phyloP scores from a whole-genome alignment of 352 stramenopile species.

The Pythium brachiatum region DNA sequence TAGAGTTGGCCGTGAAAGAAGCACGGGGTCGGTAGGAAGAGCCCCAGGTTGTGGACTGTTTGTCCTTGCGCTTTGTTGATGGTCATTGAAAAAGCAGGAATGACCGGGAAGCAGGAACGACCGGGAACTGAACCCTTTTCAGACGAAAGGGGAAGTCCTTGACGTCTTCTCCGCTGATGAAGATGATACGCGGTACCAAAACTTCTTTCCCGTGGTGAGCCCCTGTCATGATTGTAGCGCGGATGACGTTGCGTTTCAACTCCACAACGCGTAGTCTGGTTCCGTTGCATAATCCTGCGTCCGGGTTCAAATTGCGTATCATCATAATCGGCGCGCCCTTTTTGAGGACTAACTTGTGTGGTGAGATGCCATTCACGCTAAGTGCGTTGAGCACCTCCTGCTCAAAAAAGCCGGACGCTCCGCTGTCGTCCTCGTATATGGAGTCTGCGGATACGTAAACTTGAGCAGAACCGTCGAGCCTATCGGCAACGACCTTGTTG shows the following conservation, averaged over 20 bases:
- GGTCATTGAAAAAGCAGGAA: slow-evolving; percentile 18
- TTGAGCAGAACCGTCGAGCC: neutral
- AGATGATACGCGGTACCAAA: slow-evolving; percentile 25
- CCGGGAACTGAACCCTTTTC: slow-evolving; percentile 13
- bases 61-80: slow-evolving; percentile 30
- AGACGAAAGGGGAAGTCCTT: slow-evolving; percentile 25
- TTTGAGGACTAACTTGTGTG: slow-evolving; percentile 30
- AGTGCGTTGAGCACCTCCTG: slow-evolving; percentile 16
- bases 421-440: slow-evolving; percentile 8
- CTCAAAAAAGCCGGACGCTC: slow-evolving; percentile 4
- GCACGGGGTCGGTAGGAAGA: slow-evolving; percentile 17
- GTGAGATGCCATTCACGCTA: slow-evolving; percentile 28
- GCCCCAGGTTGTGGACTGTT: slow-evolving; percentile 11
- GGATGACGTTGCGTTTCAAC: slow-evolving; percentile 25
- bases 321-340: slow-evolving; percentile 26
- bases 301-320: slow-evolving; percentile 32
- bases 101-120: no score
- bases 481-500: slow-evolving; percentile 14
- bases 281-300: slow-evolving; percentile 26
- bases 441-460: slow-evolving; percentile 17
- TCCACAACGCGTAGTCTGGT: slow-evolving; percentile 13
- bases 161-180: slow-evolving; percentile 15
- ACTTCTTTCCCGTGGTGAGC: slow-evolving; percentile 14
- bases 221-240: slow-evolving; percentile 31
- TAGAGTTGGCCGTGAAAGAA: slow-evolving; percentile 28